Percentiles rank a stretch among this genome's conserved stretches.
Evolutionary conservation across 805 yeast species (phyloP).

Genomic region (Monosporozyma unispora): DNA sequence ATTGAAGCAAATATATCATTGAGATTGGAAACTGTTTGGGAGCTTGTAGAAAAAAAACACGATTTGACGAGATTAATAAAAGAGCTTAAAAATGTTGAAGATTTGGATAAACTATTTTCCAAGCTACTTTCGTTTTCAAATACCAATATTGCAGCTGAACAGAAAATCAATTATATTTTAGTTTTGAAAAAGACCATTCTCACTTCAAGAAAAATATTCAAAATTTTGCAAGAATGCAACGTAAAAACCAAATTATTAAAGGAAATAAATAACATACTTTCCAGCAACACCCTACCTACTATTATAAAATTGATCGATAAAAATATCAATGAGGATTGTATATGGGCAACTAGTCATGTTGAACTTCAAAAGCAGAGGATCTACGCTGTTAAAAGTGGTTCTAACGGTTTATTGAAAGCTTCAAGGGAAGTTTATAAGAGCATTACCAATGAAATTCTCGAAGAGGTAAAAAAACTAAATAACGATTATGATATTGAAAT

Average conservation of each 20-base stretch:
- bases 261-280: conserved; percentile 27
- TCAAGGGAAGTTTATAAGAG: conserved; percentile 36
- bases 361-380: conserved; percentile 38
- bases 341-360: conserved; percentile 33
- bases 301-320: conserved; percentile 25
- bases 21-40: conserved; percentile 33
- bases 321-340: conserved; percentile 35
- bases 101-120: conserved; percentile 36
- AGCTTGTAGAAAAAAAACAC: conserved; percentile 20
- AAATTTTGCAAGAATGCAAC: conserved; percentile 8
- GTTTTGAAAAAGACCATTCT: conserved; percentile 32
- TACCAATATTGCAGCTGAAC: conserved; percentile 22
- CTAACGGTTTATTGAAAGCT: conserved; percentile 38
- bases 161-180: conserved; percentile 35
- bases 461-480: conserved; percentile 20
- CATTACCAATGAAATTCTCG: conserved; percentile 31
- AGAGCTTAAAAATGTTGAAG: conserved; percentile 27
- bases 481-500: conserved; percentile 20
- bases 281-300: conserved; percentile 15
- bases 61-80: conserved; percentile 12
- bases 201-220: conserved; percentile 13
- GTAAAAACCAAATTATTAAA: conserved; percentile 15
- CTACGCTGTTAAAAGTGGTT: conserved; percentile 37
- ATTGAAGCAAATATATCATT: conserved; percentile 29
- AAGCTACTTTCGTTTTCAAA: conserved; percentile 27